Base-by-base conservation (phyloP, 108 stramenopile species). In the Schizochytrium sp. region DNA sequence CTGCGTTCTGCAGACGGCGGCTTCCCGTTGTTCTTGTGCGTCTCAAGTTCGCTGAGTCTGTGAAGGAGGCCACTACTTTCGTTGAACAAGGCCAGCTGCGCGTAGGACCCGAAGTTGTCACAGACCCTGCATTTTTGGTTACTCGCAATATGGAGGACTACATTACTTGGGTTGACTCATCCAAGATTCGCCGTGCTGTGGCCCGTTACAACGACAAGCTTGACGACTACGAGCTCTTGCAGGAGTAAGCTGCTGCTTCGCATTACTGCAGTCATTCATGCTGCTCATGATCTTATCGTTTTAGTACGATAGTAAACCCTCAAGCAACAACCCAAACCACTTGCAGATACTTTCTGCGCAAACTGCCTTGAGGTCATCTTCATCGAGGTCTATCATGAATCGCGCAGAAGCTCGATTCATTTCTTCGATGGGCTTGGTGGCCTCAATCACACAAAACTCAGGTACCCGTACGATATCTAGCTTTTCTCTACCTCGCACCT, bases 1-100 rank as follows among this genome's bases (percentile, higher is more conserved):
- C 98, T 19, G 93, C 97, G 3, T 94, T 99, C 57, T 98, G 98
- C 92, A 93, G 97, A 88, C 94, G 99, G 56, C 96, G 99, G 49
- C 87, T 99, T 40, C 98, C 99, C 0, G 97, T 99, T n/a, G 97
- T 99, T 38, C 97, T 99, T 97, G 97, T 99, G 13, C 96, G 98
- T 45, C 91, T 98, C 90, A 98, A 98, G 91, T 98, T 99, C 97
- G 96, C 97, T 3, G 95, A 98, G 91, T 97, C 97, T n/a, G 89
- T 98, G 46, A 97, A 94, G 91, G 93, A 96, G 87, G 99, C 98
- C 38, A 90, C 95, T 7, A 97, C 96, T 40, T 97, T 97, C 87
- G 94, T 99, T 5, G 98, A 99, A 88, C 97, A 97, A 89, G 99
- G 99, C 15, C 98, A 99, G 89, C 96, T 99, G 0, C 95, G 99